Conservation (phyloP, 2,329 filamentous ascomycete species). For the Trichoderma simmonsii region DNA sequence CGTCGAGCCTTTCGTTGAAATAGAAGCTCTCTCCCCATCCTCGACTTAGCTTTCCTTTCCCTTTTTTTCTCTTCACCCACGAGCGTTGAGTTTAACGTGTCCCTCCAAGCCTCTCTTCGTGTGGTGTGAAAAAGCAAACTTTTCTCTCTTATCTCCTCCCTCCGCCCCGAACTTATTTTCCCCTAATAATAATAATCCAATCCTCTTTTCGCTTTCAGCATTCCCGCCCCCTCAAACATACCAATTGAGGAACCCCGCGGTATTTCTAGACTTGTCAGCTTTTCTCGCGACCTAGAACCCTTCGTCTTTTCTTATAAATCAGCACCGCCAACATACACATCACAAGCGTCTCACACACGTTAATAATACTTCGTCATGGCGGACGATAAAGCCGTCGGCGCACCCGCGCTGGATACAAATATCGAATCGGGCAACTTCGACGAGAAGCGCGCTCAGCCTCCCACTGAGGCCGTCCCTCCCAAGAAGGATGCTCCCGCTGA, state of each 20-base stretch:
- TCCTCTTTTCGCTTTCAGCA: conserved; percentile 18
- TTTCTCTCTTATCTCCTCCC: conserved; percentile 17
- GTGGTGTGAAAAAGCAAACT: conserved; percentile 37
- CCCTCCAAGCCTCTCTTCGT: conserved; percentile 37
- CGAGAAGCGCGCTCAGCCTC: conserved; percentile 52
- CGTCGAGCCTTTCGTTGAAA: conserved; percentile 35
- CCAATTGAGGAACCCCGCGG: conserved; percentile 3
- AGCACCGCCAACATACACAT: conserved; percentile 10
- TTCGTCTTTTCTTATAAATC: conserved; percentile 10
- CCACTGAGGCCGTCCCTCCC: conserved; percentile 33
- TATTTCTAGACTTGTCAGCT: conserved; percentile 17
- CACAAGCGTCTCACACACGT: conserved; percentile 4
- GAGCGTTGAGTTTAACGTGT: conserved; percentile 44
- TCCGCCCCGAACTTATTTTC: neutral
- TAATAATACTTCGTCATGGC: conserved; percentile 42
- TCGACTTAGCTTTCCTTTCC: conserved; percentile 26
- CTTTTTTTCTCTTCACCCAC: conserved; percentile 46
- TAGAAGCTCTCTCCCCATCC: conserved; percentile 36
- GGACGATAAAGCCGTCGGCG: conserved; percentile 50
- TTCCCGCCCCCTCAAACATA: conserved; percentile 10
- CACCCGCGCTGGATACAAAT: conserved; percentile 60
- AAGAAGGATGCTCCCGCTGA: conserved; percentile 51
- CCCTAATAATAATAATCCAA: conserved; percentile 19
- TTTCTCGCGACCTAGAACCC: conserved; percentile 13
- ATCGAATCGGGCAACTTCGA: conserved; percentile 64